Evolutionary conservation across 2,329 filamentous ascomycete genomes (phyloP), one percentile per base, ranked within the genome.

Genomic region (Teratosphaeria viscida): DNA sequence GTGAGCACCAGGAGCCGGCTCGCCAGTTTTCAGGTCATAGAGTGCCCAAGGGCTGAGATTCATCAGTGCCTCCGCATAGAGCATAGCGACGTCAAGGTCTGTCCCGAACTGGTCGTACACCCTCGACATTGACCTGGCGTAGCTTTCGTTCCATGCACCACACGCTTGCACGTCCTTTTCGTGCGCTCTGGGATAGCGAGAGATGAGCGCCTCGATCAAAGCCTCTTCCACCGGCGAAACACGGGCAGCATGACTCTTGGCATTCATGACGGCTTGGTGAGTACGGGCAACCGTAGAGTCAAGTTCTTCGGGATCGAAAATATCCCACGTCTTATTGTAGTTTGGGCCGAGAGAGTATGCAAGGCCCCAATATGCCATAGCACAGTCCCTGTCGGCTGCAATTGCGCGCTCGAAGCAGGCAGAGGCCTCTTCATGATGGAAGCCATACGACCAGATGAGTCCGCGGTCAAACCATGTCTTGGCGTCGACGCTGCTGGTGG

Each of bases 241-340:
- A 2, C 68, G 68, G 57, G 73, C 64, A 2, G 70, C 61, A 14
- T 54, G 57, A 54, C 54, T 64, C 49, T 73, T 73, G 1, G 82
- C 84, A 59, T 78, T 67, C 59, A 68, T 59, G 60, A 78, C 75
- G 0, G 81, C 79, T 14, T 70, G 59, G 58, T 79, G 75, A 4
- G 81, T 81, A 34, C 76, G 74, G 49, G 74, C 68, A 6, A 87
- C 74, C 0, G 78, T 81, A 0, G 67, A 71, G 11, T 76, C 71
- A 4, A 86, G 75, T 63, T 91, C 88, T 0, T 77, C 72, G 0
- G 78, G 73, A 58, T 87, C 86, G 64, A 91, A 90, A 27, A 83
- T 78, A 32, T 83, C 81, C 89, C 89, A 91, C 0, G 88, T 85
- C 67, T 91, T 90, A 75, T 92, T 89, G 72, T 88, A 87, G 68